Evolutionary conservation across 352 stramenopile species (phyloP).

Genomic region (Phytophthora niederhauseri): DNA sequence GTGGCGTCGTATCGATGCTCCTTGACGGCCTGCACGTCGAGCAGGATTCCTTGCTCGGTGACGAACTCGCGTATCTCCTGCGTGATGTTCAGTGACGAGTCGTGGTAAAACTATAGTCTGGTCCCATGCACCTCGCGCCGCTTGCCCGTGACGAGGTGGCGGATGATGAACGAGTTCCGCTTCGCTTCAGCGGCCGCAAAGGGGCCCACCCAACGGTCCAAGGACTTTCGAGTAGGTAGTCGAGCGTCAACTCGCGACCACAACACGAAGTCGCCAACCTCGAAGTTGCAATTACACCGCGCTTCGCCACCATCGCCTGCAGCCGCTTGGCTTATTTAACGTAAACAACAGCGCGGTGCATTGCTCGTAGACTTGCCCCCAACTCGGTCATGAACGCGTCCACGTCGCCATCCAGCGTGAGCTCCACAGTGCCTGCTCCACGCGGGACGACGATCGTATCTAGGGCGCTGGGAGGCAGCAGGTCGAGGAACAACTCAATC

Average conservation of each 20-base stretch:
- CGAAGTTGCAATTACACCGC: conserved; percentile 1
- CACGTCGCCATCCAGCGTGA: background rate
- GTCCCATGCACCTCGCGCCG: background rate
- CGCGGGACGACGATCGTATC: background rate
- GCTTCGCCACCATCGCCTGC: background rate
- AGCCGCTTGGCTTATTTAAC: conserved; percentile 1
- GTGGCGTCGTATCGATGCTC: too few relatives aligned
- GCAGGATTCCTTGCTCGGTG: too few relatives aligned
- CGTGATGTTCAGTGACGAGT: too few relatives aligned
- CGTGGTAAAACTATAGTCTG: too few relatives aligned
- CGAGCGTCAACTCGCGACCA: conserved; percentile 7
- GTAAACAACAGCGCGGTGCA: conserved; percentile 6
- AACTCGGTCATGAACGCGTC: background rate
- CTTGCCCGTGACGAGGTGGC: conserved; percentile 2
- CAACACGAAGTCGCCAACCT: background rate
- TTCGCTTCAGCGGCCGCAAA: background rate
- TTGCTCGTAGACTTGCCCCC: background rate
- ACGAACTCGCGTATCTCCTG: too few relatives aligned
- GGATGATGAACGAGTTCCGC: conserved; percentile 6
- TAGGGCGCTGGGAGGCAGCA: conserved; percentile 1
- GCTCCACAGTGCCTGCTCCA: background rate
- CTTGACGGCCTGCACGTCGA: too few relatives aligned
- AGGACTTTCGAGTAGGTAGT: background rate
- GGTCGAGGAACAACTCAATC: conserved; percentile 20
- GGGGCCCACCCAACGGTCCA: conserved; percentile 1